Evolutionary conservation across 2,329 filamentous ascomycete genomes (phyloP), one percentile per base, ranked within the genome.

Genomic region (Trichophyton verrucosum): DNA sequence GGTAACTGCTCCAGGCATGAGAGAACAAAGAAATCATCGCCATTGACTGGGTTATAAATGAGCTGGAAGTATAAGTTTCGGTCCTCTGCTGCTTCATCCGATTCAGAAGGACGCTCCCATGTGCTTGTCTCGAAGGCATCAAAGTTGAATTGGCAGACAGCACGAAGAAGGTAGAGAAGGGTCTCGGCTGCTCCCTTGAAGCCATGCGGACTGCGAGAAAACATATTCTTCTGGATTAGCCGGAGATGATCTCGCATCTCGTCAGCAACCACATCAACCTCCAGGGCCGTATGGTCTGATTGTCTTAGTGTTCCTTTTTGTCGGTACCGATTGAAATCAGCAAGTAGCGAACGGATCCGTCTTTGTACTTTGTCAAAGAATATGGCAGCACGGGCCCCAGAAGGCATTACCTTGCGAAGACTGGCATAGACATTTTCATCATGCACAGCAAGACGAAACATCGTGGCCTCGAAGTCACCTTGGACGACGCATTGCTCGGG

Each of bases 361-460:
- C 71, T 67, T 60, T 71, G 69, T 11, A 74, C 62, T 62, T 78
- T 79, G 62, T 77, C 71, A 60, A 76, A 74, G 65, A 77, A 79
- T 46, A 74, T 73, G 3, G 69, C 70, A 1, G 76, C 74, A 60
- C 76, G 75, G 0, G 72, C 72, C 0, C 72, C 72, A 2, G 72
- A 64, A 0, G 75, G 72, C 69, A 78, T 76, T 2, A 73, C 72
- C 59, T 74, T 74, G 62, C 73, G 74, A 17, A 79, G 69, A 57
- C 72, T 72, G 17, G 67, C 66, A 63, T 72, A 78, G 27, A 76
- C 70, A n/a, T 68, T 68, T 46, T 75, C 72, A 60, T 78, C 75
- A 63, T 77, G 73, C 13, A 76, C 71, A 3, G 75, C 76, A 3
- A 77, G 72, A 24, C 74, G 71, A 64, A 78, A 76, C 62, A 78